Base-by-base conservation (phyloP, 495 filamentous ascomycete species). In the Neurospora sp. region DNA sequence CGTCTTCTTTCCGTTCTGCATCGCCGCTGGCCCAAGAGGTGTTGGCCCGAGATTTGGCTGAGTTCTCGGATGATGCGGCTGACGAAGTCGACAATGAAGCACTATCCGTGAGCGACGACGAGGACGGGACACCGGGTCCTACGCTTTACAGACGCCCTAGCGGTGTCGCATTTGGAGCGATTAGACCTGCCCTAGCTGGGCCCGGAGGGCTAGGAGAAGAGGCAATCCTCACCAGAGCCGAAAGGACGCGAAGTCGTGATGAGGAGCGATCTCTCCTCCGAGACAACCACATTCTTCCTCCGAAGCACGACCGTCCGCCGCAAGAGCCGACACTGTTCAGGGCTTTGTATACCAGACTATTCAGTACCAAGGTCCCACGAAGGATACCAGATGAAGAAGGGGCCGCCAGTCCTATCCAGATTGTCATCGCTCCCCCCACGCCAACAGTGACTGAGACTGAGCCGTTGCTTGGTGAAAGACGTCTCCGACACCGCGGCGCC, bases 241-340 rank as follows among this genome's bases (percentile, higher is more conserved):
- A 96, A 73, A 84, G 86, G 20, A 84, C 88, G 31, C 86, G 87
- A 44, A 89, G 88, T 40, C 86, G 91, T 20, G 84, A 89, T 42
- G 92, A 93, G 53, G 94, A 96, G 79, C 85, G 91, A 69, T 88
- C 89, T 68, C 81, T 97, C 40, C 81, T 97, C 40, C 83, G 90
- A 69, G 93, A 97, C 77, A 96, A 95, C 77, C 84, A 91, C 76
- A 78, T 96, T 69, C 86, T 94, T 11, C 87, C 89, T 3, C 87
- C 90, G 7, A 91, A 91, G 74, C 87, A 90, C 76, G 80, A 84
- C 5, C 68, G 59, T 12, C 71, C 75, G 18, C 69, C 75, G 40
- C 72, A 76, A 10, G 48, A 70, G 12, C 76, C 71, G 0, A 78
- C 82, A 0, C 14, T 70, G 9, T 53, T 81, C 11, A 69, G 71